Conservation (phyloP, 1,284 basidiomycete species). For the Cutaneotrichosporon curvatum region DNA sequence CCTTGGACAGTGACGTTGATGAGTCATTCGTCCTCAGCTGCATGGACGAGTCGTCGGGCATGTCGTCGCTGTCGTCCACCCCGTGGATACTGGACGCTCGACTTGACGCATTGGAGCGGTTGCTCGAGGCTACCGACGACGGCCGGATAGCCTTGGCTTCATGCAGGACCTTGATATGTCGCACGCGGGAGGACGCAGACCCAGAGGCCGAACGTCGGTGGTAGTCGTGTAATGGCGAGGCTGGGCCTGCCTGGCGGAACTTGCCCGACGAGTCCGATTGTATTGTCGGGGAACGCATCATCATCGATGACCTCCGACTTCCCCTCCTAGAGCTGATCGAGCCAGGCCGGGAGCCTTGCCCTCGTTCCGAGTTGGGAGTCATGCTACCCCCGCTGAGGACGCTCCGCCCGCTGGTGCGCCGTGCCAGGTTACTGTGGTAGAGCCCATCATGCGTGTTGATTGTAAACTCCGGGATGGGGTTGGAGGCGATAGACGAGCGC, state of each 20-base stretch:
- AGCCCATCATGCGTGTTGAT: conserved; percentile 30
- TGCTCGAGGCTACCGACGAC: conserved; percentile 30
- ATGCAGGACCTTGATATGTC: conserved; percentile 39
- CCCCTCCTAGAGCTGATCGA: conserved; percentile 28
- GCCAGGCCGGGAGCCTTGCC: conserved; percentile 32
- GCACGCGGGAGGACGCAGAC: conserved; percentile 30
- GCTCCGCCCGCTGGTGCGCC: conserved; percentile 22
- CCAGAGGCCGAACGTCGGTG: conserved; percentile 37
- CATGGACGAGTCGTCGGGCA: not conserved
- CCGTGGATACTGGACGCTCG: conserved; percentile 26
- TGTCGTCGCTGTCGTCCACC: conserved; percentile 12
- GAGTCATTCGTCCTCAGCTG: conserved; percentile 5
- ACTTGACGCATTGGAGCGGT: conserved; percentile 30
- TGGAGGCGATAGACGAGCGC: conserved; percentile 41
- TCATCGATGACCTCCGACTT: conserved; percentile 22
- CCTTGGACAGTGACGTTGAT: not conserved
- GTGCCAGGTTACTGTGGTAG: conserved; percentile 21
- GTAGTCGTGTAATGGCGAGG: conserved; percentile 40
- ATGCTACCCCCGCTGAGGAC: conserved; percentile 33
- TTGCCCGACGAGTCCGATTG: conserved; percentile 21
- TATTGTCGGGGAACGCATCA: conserved; percentile 27
- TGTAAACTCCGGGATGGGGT: conserved; percentile 26
- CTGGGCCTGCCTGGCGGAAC: conserved; percentile 16
- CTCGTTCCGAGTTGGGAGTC: conserved; percentile 44
- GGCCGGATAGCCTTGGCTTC: conserved; percentile 32